A percentile compares a stretch with the other conserved stretches of the same genome.
phyloP scores from a whole-genome alignment of 495 filamentous ascomycete genomes.

The Mycothermus thermophilus region DNA sequence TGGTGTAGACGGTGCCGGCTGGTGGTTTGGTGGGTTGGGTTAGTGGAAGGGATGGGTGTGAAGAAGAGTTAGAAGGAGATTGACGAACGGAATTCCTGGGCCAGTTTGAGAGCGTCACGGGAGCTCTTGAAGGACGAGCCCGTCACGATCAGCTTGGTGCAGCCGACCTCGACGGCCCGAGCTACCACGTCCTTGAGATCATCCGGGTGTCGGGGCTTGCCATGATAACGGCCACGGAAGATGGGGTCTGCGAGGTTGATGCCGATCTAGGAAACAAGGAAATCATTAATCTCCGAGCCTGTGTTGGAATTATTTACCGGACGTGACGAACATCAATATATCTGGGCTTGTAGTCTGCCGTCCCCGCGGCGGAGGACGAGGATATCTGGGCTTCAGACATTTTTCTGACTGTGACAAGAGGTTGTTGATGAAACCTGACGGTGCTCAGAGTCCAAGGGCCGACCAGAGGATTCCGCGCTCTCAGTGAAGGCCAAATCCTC shows the following conservation, averaged over 20 bases:
- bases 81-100: conserved; percentile 53
- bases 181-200: conserved; percentile 66
- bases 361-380: not conserved
- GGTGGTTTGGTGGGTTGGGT: conserved; percentile 2
- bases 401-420: conserved; percentile 1
- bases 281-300: too few species aligned
- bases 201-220: conserved; percentile 62
- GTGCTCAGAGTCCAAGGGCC: conserved; percentile 3
- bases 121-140: conserved; percentile 79
- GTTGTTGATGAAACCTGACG: too few species aligned
- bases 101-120: conserved; percentile 55
- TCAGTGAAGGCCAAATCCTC: conserved; percentile 5
- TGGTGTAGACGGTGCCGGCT: conserved; percentile 75
- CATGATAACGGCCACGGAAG: conserved; percentile 72
- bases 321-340: conserved; percentile 45
- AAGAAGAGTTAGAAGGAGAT: not conserved
- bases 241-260: conserved; percentile 90
- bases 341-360: conserved; percentile 27
- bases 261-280: conserved; percentile 56
- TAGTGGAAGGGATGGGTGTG: not conserved
- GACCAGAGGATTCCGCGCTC: conserved; percentile 3
- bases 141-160: conserved; percentile 80
- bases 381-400: conserved; percentile 10
- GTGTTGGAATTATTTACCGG: not conserved
- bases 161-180: conserved; percentile 62